These are phyloP conservation scores for Westerdykella ornata DNA, from an alignment of 2,329 filamentous ascomycete species.

Conservation along the genomic window DNA sequence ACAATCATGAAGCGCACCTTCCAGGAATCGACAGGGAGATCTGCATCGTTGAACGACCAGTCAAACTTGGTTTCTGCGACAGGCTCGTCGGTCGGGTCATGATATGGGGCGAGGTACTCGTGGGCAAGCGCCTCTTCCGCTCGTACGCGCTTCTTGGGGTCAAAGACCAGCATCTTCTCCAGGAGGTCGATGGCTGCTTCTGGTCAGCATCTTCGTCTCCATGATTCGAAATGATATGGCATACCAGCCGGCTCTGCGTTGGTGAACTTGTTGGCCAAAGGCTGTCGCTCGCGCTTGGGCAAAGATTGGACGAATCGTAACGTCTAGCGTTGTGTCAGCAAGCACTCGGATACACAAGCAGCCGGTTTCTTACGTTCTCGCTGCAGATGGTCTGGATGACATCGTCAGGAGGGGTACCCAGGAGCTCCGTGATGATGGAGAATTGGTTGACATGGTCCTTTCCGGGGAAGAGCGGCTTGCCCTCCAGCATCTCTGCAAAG, in stretches of 20 bases:
- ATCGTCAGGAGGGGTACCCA: constrained; percentile 94
- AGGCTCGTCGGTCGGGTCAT: constrained; percentile 94
- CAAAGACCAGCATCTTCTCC: constrained; percentile 96
- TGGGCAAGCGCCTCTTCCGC: constrained; percentile 81
- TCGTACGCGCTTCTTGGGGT: constrained; percentile 91
- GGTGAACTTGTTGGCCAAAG: constrained; percentile 83
- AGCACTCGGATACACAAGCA: not conserved
- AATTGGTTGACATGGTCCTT: constrained; percentile 99
- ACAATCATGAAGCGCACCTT: constrained; percentile 59
- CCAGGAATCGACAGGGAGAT: constrained; percentile 97
- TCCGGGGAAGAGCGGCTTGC: constrained; percentile 94
- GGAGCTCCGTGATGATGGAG: constrained; percentile 95
- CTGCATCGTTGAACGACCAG: constrained; percentile 98
- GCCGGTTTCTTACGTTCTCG: constrained; percentile 66
- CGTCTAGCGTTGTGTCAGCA: constrained; percentile 53
- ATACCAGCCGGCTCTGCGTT: constrained; percentile 81
- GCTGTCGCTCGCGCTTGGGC: constrained; percentile 86
- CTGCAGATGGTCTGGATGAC: constrained; percentile 98
- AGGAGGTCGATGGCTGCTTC: constrained; percentile 79
- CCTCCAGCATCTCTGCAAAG: constrained; percentile 98
- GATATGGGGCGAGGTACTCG: constrained; percentile 91
- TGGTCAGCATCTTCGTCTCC: constrained; percentile 2
- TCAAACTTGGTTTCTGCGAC: constrained; percentile 96
- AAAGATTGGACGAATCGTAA: constrained; percentile 95
- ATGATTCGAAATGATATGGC: constrained; percentile 18